phyloP scores from a whole-genome alignment of 176 grass and related monocot species.

The Pontederia paniculata region DNA sequence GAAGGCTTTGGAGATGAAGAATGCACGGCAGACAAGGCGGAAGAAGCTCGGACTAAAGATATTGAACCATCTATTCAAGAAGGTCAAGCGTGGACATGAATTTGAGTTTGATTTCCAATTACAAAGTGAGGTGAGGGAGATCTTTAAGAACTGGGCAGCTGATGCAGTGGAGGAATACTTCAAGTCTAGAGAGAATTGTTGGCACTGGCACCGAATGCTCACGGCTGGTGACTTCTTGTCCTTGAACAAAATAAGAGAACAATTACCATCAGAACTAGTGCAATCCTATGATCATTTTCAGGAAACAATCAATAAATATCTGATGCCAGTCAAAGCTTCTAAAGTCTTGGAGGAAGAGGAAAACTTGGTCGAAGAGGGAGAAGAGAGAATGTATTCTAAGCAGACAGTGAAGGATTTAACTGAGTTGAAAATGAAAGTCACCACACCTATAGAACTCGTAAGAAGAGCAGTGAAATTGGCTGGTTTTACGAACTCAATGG shows the following conservation, averaged over 20 bases:
- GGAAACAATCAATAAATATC: conserved; percentile 40
- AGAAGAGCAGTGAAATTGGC: conserved; percentile 68
- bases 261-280: conserved; percentile 52
- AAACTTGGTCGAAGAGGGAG: conserved; percentile 45
- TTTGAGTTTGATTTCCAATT: conserved; percentile 61
- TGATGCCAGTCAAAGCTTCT: conserved; percentile 38
- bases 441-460: conserved; percentile 58
- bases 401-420: conserved; percentile 69
- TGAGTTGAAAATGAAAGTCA: conserved; percentile 71
- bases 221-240: conserved; percentile 76
- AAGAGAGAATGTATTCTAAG: conserved; percentile 62
- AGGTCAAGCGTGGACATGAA: conserved; percentile 41
- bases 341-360: conserved; percentile 40
- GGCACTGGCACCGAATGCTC: conserved; percentile 64
- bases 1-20: conserved; percentile 61
- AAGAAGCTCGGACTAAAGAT: conserved; percentile 94
- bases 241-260: conserved; percentile 52
- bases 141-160: conserved; percentile 57
- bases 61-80: conserved; percentile 73
- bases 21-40: conserved; percentile 68
- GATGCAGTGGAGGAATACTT: conserved; percentile 54
- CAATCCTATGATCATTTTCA: conserved; percentile 78
- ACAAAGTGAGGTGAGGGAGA: conserved; percentile 43
- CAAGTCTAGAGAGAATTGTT: conserved; percentile 37
- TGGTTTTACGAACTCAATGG: conserved; percentile 86